phyloP scores from a whole-genome alignment of 1,139 yeast genomes.

The Taphrina wiesneri region DNA sequence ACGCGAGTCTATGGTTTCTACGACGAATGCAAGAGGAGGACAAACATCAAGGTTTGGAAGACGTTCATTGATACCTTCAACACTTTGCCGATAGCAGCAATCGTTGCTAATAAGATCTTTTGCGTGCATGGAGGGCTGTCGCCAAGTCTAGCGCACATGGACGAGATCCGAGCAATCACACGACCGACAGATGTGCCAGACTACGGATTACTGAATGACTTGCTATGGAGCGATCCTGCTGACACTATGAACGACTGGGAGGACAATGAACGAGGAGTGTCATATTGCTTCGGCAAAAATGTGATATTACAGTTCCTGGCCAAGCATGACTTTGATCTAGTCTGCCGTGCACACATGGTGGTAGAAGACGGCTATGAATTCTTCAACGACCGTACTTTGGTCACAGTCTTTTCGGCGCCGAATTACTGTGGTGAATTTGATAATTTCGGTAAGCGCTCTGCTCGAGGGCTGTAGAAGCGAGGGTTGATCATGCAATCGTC shows the following conservation, averaged over 20 bases:
- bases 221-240: constrained; percentile 96
- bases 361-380: constrained; percentile 98
- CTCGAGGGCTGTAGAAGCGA: not conserved
- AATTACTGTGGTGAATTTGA: constrained; percentile 98
- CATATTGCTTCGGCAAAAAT: constrained; percentile 90
- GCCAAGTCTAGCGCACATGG: constrained; percentile 86
- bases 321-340: constrained; percentile 88
- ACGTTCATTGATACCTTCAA: constrained; percentile 90
- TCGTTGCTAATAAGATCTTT: constrained; percentile 92
- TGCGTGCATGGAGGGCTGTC: constrained; percentile 97
- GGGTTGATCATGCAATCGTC: too few relatives aligned
- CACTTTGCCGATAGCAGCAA: constrained; percentile 90
- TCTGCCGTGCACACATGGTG: constrained; percentile 97
- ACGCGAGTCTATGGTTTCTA: constrained; percentile 90
- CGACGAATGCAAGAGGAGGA: constrained; percentile 93
- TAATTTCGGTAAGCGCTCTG: constrained; percentile 64
- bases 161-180: constrained; percentile 85
- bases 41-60: constrained; percentile 92
- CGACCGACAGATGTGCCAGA: constrained; percentile 98
- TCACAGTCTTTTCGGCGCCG: constrained; percentile 94
- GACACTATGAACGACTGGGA: constrained; percentile 96
- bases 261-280: constrained; percentile 95
- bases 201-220: constrained; percentile 85
- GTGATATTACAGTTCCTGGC: constrained; percentile 88
- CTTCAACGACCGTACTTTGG: constrained; percentile 87